phyloP scores from a whole-genome alignment of 331 rosid genomes.

The Malus hybrid region DNA sequence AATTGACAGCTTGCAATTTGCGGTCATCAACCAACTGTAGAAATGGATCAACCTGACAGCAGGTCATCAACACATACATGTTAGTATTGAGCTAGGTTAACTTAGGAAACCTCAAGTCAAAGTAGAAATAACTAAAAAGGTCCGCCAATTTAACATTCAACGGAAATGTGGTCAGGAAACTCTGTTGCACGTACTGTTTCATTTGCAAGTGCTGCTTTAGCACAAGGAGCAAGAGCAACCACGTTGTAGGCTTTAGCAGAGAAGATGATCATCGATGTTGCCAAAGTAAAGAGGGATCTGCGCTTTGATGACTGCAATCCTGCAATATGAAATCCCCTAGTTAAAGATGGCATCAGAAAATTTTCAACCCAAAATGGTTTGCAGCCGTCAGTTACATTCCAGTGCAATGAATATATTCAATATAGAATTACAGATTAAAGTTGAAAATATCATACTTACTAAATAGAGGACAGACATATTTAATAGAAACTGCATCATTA shows the following conservation, averaged over 20 bases:
- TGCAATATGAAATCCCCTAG: too few species aligned
- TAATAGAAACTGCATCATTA: too few species aligned
- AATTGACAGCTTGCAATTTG: slow-evolving; percentile 5
- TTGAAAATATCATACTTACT: neutral
- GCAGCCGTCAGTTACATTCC: neutral
- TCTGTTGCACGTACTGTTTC: slow-evolving; percentile 19
- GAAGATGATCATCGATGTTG: too few species aligned
- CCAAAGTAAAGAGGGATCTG: too few species aligned
- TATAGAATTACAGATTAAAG: neutral
- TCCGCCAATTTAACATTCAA: neutral
- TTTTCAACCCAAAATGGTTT: neutral
- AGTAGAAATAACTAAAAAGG: neutral
- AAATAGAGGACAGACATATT: too few species aligned
- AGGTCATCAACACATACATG: neutral
- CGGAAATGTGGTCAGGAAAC: neutral
- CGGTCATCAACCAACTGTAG: slow-evolving; percentile 25
- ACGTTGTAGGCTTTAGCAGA: too few species aligned
- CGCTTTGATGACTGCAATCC: too few species aligned
- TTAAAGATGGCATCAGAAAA: neutral
- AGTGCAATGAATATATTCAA: neutral
- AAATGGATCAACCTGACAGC: slow-evolving; percentile 22
- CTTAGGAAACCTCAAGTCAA: neutral
- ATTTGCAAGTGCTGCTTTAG: slow-evolving; percentile 12
- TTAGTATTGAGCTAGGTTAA: neutral
- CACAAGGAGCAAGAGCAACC: too few species aligned